A percentile compares a stretch with the other conserved stretches of the same genome.
Evolutionary conservation across 1,139 yeast species (phyloP).

Genomic region (Pichia sp.): DNA sequence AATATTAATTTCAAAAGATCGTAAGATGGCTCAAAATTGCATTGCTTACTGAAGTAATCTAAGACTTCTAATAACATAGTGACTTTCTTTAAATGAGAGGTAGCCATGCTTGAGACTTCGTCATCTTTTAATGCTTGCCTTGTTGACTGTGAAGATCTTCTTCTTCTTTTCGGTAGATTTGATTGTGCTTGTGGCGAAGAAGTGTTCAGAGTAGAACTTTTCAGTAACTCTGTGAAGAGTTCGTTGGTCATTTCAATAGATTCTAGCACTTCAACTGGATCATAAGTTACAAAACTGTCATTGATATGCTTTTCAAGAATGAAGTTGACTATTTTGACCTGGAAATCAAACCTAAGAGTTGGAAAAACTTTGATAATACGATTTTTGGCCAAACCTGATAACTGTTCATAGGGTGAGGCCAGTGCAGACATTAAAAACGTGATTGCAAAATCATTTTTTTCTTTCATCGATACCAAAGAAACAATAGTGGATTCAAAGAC

Average conservation of each 20-base stretch:
- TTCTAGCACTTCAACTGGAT: constrained; percentile 55
- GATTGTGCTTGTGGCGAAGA: constrained; percentile 21
- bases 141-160: constrained; percentile 73
- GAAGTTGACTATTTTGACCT: constrained; percentile 52
- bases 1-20: constrained; percentile 57
- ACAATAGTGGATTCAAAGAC: constrained; percentile 55
- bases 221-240: constrained; percentile 47
- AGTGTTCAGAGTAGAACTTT: constrained; percentile 42
- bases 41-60: constrained; percentile 45
- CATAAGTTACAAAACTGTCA: constrained; percentile 37
- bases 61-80: constrained; percentile 77
- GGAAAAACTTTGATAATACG: constrained; percentile 49
- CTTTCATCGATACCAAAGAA: constrained; percentile 55
- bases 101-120: constrained; percentile 69
- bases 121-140: constrained; percentile 68
- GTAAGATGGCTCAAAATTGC: constrained; percentile 41
- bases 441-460: constrained; percentile 52
- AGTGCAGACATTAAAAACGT: constrained; percentile 57
- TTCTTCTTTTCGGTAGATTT: constrained; percentile 64
- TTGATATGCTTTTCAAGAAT: constrained; percentile 52
- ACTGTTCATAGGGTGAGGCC: constrained; percentile 46
- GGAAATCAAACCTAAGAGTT: constrained; percentile 53
- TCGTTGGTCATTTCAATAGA: constrained; percentile 44
- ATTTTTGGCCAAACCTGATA: constrained; percentile 47
- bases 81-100: constrained; percentile 69